Base-by-base conservation (phyloP, 441 rosid genomes). In the Monsonia emarginata region DNA sequence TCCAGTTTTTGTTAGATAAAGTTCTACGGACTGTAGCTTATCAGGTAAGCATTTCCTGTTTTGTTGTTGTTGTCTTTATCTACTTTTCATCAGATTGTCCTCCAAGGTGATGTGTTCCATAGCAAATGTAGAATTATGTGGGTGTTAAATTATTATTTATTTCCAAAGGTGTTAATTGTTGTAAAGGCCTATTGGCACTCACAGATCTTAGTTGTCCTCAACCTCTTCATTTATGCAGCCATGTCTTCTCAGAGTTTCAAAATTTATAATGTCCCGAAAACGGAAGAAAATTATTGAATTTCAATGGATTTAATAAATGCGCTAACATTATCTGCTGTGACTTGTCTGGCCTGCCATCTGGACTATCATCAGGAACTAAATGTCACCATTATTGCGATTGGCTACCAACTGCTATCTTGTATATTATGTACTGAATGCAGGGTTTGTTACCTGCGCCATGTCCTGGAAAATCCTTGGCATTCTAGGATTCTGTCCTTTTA, bases 21-120 rank as follows among this genome's bases (percentile, higher is more conserved):
- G 88, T 88, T 83, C 88, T 94, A 50, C 85, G 79, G 72, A 88
- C 88, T 62, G 96, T 95, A 67, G 93, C 98, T 61, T 94, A 82
- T 73, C 89, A 85, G 98, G 98, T 93, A 66, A 40, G 74, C 50
- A 52, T 52, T 52, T 21, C 26, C 25, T 21, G 24, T 22, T 52
- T 2, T 19, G 2, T 16, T 18, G 1, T 18, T 48, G 1, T 18
- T 18, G 5, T 19, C 25, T 4, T 48, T 21, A 19, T 48, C 22
- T 52, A 19, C 19, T 22, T 25, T 34, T 1, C 4, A 46, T 31
- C 60, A 25, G n/a, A 22, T n/a, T 48, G 5, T 18, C 14, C 56
- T 48, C 16, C 19, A 48, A 48, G 56, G 24, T 11, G 42, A 36
- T 36, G 14, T 36, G 42, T 36, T 36, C n/a, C n/a, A 36, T 0